Evolutionary conservation across 1,139 yeast species (phyloP).

Genomic region (Hyphopichia wangnamkhiaoensis): DNA sequence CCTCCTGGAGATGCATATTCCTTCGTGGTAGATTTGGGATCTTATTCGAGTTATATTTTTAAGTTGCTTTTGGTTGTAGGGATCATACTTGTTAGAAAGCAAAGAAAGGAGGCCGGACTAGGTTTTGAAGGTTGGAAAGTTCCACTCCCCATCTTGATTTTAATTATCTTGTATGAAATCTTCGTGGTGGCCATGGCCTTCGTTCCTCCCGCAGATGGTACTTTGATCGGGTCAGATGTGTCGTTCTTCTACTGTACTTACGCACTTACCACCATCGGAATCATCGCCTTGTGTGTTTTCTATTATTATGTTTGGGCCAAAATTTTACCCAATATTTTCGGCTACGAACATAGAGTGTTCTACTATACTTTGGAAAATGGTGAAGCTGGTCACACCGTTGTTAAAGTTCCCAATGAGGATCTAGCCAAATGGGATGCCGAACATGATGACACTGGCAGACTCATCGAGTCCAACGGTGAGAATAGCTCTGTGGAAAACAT

Average conservation of each 20-base stretch:
- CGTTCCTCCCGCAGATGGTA: constrained; percentile 37
- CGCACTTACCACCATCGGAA: constrained; percentile 27
- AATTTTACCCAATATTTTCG: constrained; percentile 32
- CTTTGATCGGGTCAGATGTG: constrained; percentile 37
- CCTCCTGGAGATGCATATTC: constrained; percentile 49
- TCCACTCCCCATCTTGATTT: constrained; percentile 30
- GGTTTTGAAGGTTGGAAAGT: constrained; percentile 31
- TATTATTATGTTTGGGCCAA: constrained; percentile 40
- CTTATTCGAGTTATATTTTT: constrained; percentile 38
- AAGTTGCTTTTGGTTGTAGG: constrained; percentile 36
- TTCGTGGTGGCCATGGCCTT: constrained; percentile 43
- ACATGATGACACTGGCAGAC: constrained; percentile 18
- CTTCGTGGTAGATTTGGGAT: constrained; percentile 35
- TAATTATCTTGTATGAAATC: constrained; percentile 28
- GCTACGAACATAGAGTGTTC: constrained; percentile 32
- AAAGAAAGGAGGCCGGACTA: constrained; percentile 35
- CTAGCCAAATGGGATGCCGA: constrained; percentile 33
- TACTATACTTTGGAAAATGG: constrained; percentile 35
- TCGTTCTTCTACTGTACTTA: constrained; percentile 32
- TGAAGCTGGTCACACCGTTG: constrained; percentile 39
- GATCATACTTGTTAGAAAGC: constrained; percentile 31
- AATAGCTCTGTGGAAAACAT: neutral
- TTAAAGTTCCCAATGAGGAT: constrained; percentile 31
- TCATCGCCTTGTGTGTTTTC: constrained; percentile 27
- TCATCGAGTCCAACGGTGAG: constrained; percentile 1